A percentile compares a stretch with the other conserved stretches of the same genome.
phyloP scores from a whole-genome alignment of 768 basidiomycete genomes.

The Amanita rimosa region DNA sequence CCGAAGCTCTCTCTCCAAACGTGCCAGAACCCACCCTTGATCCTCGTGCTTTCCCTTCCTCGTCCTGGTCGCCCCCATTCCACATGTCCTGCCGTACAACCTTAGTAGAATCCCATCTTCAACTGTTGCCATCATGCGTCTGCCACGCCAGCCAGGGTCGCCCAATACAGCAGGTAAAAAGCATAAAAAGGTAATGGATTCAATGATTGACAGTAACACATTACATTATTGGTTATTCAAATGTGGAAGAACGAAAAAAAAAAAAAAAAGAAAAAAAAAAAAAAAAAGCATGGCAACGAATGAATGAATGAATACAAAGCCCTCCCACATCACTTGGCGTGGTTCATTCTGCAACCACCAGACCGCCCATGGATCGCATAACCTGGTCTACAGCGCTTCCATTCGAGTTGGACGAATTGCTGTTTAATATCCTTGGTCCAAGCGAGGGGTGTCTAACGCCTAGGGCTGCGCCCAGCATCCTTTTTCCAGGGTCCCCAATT shows the following conservation, averaged over 20 bases:
- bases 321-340: too few species aligned
- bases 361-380: conserved; percentile 62
- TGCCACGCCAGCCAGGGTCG: neutral
- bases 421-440: conserved; percentile 45
- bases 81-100: neutral
- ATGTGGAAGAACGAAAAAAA: too few species aligned
- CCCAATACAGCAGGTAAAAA: neutral
- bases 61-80: neutral
- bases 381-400: conserved; percentile 38
- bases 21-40: conserved; percentile 1
- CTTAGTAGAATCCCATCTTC: too few species aligned
- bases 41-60: conserved; percentile 1
- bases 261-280: too few species aligned
- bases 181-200: neutral
- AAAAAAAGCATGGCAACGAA: too few species aligned
- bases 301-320: neutral
- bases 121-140: too few species aligned
- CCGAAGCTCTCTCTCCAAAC: neutral
- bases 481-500: conserved; percentile 81
- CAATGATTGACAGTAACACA: neutral
- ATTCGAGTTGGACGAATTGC: conserved; percentile 19
- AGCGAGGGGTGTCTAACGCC: conserved; percentile 75
- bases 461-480: conserved; percentile 81
- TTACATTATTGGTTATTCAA: conserved; percentile 1
- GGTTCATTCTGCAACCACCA: conserved; percentile 61